Conservation (phyloP, 2,329 filamentous ascomycete genomes). For the Gnomoniopsis sp. region DNA sequence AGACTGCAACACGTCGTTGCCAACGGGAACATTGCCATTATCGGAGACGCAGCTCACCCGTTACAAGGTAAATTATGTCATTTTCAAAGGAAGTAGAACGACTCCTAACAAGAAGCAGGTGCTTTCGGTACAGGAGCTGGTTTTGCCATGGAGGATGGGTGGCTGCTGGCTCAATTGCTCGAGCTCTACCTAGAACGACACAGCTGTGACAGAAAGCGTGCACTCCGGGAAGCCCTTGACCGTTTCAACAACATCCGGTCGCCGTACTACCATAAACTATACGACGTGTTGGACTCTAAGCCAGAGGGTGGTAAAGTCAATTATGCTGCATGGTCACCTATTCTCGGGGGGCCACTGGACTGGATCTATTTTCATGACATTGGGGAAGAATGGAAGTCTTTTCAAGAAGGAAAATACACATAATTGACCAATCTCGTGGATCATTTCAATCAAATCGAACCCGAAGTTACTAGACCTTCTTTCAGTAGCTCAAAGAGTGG, state of each 20-base stretch:
- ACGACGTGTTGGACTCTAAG: conserved; percentile 8
- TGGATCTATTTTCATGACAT: conserved; percentile 12
- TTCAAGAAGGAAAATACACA: not conserved
- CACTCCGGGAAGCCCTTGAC: not conserved
- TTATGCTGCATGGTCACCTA: conserved; percentile 10
- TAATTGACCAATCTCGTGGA: not conserved
- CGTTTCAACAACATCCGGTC: not conserved
- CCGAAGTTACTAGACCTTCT: too few species aligned
- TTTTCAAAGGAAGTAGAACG: too few species aligned
- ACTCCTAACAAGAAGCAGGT: not conserved
- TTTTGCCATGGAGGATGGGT: conserved; percentile 11
- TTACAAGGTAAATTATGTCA: not conserved
- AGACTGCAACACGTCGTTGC: conserved; percentile 4
- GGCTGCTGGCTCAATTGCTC: conserved; percentile 6
- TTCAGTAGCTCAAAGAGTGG: too few species aligned
- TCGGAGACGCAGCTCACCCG: conserved; percentile 10
- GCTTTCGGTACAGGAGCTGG: conserved; percentile 11
- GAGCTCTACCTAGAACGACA: not conserved
- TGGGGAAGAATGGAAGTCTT: not conserved
- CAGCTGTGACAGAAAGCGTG: not conserved
- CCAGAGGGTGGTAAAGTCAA: not conserved
- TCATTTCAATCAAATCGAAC: too few species aligned
- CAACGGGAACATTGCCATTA: conserved; percentile 5
- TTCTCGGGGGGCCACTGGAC: not conserved
- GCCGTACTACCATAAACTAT: conserved; percentile 8